A percentile compares a stretch with the other conserved stretches of the same genome.
These are phyloP conservation scores for Austropuccinia psidii DNA, from an alignment of 1,284 basidiomycete species.

Conservation along the genomic window DNA sequence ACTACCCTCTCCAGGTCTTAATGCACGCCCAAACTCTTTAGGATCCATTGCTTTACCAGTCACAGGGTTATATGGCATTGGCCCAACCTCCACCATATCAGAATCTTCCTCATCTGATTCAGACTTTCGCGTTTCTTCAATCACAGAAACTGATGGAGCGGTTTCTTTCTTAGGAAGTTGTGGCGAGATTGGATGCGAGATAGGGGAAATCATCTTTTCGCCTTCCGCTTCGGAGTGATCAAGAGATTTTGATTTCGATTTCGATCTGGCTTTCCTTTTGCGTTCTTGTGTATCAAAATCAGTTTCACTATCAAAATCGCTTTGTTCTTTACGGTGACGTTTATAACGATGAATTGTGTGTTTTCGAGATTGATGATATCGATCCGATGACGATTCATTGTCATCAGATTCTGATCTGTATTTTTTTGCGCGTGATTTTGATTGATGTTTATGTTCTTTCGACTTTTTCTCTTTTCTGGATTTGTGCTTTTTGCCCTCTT, in stretches of 20 bases:
- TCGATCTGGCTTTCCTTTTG: neutral
- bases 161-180: neutral
- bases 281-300: neutral
- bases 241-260: neutral
- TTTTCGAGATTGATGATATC: neutral
- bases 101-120: neutral
- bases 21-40: constrained; percentile 61
- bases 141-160: neutral
- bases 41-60: constrained; percentile 36
- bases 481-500: neutral
- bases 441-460: neutral
- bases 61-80: constrained; percentile 36
- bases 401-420: neutral
- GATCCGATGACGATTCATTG: neutral
- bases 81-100: constrained; percentile 35
- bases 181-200: neutral
- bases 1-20: constrained; percentile 86
- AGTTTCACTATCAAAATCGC: neutral
- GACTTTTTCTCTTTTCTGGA: neutral
- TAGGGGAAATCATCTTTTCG: too few relatives aligned
- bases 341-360: too few relatives aligned
- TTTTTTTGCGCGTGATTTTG: neutral
- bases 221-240: too few relatives aligned
- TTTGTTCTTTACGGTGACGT: too few relatives aligned
- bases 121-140: neutral